Evolutionary conservation across 2,329 filamentous ascomycete genomes (phyloP).

Genomic region (Trichoderma simmonsii): DNA sequence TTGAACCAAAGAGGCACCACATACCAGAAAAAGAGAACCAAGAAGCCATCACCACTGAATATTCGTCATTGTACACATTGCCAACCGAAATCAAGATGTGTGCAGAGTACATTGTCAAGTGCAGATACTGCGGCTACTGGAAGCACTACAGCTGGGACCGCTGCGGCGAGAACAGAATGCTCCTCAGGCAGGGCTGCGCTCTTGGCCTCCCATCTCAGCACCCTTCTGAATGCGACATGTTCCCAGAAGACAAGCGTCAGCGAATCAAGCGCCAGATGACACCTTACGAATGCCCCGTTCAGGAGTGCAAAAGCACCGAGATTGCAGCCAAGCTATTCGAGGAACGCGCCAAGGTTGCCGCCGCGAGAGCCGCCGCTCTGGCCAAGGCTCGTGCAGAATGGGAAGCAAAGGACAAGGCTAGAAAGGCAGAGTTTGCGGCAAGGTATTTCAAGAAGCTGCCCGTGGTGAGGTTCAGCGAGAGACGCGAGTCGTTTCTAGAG

Average conservation of each 20-base stretch:
- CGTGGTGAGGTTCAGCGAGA: conserved; percentile 1
- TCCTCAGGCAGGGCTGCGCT: conserved; percentile 4
- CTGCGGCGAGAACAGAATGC: not conserved
- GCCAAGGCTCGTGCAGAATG: conserved; percentile 6
- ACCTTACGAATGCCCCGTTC: conserved; percentile 12
- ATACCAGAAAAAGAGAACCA: not conserved
- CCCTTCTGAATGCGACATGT: conserved; percentile 8
- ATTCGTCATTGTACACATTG: conserved; percentile 19
- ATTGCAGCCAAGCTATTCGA: conserved; percentile 10
- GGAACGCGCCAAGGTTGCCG: conserved; percentile 6
- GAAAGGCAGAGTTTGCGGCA: conserved; percentile 8
- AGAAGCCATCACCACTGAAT: conserved; percentile 23
- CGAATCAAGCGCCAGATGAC: conserved; percentile 12
- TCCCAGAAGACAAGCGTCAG: conserved; percentile 5
- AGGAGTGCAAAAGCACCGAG: conserved; percentile 16
- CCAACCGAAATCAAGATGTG: conserved; percentile 2
- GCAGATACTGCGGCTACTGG: conserved; percentile 13
- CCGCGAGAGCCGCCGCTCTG: not conserved
- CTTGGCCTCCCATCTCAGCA: not conserved
- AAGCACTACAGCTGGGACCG: conserved; percentile 16
- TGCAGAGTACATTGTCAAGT: conserved; percentile 13
- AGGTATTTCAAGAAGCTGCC: conserved; percentile 17
- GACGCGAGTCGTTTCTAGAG: not conserved
- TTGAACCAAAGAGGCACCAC: not conserved
- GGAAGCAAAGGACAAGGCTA: conserved; percentile 11